Evolutionary conservation across 345 rosid species (phyloP).

Genomic region (Gossypium raimondii): DNA sequence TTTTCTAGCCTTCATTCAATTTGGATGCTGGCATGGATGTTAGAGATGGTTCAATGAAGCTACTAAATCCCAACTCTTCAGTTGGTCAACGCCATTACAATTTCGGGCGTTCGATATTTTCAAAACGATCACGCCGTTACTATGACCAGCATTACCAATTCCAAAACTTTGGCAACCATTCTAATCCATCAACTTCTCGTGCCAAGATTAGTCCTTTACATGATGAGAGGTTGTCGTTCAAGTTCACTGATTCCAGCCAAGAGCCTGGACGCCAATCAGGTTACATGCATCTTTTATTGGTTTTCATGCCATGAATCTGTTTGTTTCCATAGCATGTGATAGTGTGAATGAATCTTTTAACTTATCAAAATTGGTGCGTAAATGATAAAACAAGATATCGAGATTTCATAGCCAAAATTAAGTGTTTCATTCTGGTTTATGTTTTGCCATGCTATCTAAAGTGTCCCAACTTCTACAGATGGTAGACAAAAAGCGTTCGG

Average conservation of each 20-base stretch:
- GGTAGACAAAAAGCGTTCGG: slow-evolving; percentile 32
- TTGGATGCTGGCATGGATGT: slow-evolving; percentile 33
- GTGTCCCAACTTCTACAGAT: slow-evolving; percentile 27
- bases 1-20: slow-evolving; percentile 35
- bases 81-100: slow-evolving; percentile 33
- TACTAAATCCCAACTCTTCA: slow-evolving; percentile 30
- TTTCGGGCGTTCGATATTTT: slow-evolving; percentile 44
- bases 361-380: not conserved
- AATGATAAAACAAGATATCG: too few relatives aligned
- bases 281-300: slow-evolving; percentile 14
- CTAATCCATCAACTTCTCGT: slow-evolving; percentile 43
- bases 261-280: slow-evolving; percentile 35
- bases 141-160: slow-evolving; percentile 51
- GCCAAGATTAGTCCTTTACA: slow-evolving; percentile 32
- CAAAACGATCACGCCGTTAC: slow-evolving; percentile 54
- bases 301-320: not conserved
- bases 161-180: slow-evolving; percentile 39
- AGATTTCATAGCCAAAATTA: too few relatives aligned
- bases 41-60: slow-evolving; percentile 30
- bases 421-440: not conserved
- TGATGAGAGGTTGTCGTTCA: slow-evolving; percentile 40
- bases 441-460: not conserved
- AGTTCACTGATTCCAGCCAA: slow-evolving; percentile 30
- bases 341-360: not conserved
- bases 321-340: not conserved